Conservation (phyloP, 192 early-diverging fungal species). For the Coemansia sp. region DNA sequence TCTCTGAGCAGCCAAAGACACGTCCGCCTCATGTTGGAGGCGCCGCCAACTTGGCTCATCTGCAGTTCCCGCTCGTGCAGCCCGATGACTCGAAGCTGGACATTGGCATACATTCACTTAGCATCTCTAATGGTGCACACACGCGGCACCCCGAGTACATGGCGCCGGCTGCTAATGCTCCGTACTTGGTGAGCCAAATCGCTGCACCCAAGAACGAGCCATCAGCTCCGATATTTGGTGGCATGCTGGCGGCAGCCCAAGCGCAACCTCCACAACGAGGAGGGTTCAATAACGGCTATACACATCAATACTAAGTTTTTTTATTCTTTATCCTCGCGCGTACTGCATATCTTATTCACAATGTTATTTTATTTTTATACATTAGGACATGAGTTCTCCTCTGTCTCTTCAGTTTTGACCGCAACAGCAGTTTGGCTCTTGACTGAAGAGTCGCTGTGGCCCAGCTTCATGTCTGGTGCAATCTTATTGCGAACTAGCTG, state of each 20-base stretch:
- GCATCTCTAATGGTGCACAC: background rate
- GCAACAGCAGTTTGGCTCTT: slow-evolving; percentile 36
- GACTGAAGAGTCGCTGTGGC: slow-evolving; percentile 64
- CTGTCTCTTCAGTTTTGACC: background rate
- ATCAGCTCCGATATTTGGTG: slow-evolving; percentile 14
- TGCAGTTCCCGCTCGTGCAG: slow-evolving; percentile 40
- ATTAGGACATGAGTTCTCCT: background rate
- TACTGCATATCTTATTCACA: background rate
- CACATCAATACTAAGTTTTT: background rate
- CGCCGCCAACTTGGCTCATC: slow-evolving; percentile 13
- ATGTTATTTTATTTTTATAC: background rate
- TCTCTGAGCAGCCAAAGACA: slow-evolving; percentile 34
- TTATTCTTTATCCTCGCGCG: background rate
- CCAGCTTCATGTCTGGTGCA: slow-evolving; percentile 64
- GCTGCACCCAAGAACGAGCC: slow-evolving; percentile 6
- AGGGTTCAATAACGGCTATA: background rate
- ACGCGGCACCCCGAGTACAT: slow-evolving; percentile 2
- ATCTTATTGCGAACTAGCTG: slow-evolving; percentile 65
- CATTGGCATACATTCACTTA: background rate
- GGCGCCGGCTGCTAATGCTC: background rate
- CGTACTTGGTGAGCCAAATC: background rate
- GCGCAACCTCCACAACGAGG: slow-evolving; percentile 7
- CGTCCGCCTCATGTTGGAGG: slow-evolving; percentile 44
- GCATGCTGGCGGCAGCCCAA: slow-evolving; percentile 14
- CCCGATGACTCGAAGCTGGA: slow-evolving; percentile 13